Evolutionary conservation across 2,329 filamentous ascomycete genomes (phyloP).

Genomic region (Moelleriella libera): DNA sequence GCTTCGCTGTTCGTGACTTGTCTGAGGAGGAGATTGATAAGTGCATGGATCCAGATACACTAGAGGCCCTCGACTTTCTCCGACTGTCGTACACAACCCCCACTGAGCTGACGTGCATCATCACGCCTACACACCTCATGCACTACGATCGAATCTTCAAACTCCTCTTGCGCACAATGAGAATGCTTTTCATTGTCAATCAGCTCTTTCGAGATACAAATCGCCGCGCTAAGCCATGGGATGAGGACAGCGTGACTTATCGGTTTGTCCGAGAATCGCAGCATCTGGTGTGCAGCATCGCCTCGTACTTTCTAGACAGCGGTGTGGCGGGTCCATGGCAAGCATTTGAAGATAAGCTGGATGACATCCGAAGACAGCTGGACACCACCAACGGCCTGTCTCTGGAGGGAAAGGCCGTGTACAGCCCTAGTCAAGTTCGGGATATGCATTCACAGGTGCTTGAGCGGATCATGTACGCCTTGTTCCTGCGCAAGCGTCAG

Average conservation of each 20-base stretch:
- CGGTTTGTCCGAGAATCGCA: slow-evolving; percentile 65
- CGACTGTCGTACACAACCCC: slow-evolving; percentile 74
- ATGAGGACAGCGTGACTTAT: slow-evolving; percentile 24
- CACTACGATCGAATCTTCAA: slow-evolving; percentile 83
- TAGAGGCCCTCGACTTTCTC: slow-evolving; percentile 88
- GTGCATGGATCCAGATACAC: slow-evolving; percentile 67
- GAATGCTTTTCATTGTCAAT: slow-evolving; percentile 65
- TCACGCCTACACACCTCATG: slow-evolving; percentile 54
- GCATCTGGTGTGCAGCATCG: slow-evolving; percentile 61
- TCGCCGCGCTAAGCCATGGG: slow-evolving; percentile 18
- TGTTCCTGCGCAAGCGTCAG: slow-evolving; percentile 64
- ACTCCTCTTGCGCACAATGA: slow-evolving; percentile 58
- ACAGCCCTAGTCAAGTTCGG: slow-evolving; percentile 51
- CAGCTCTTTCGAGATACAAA: slow-evolving; percentile 47
- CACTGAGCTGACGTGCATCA: slow-evolving; percentile 53
- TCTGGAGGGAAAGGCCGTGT: slow-evolving; percentile 15
- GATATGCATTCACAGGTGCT: slow-evolving; percentile 59
- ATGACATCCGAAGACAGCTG: slow-evolving; percentile 45
- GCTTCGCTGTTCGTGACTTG: slow-evolving; percentile 76
- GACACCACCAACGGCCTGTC: slow-evolving; percentile 20
- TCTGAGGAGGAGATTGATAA: slow-evolving; percentile 63
- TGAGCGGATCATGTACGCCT: slow-evolving; percentile 58
- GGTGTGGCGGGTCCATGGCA: slow-evolving; percentile 64
- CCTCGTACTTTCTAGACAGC: slow-evolving; percentile 66
- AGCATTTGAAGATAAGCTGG: slow-evolving; percentile 51